Conservation (phyloP, 2,329 filamentous ascomycete genomes). For the Alternaria metachromatica region DNA sequence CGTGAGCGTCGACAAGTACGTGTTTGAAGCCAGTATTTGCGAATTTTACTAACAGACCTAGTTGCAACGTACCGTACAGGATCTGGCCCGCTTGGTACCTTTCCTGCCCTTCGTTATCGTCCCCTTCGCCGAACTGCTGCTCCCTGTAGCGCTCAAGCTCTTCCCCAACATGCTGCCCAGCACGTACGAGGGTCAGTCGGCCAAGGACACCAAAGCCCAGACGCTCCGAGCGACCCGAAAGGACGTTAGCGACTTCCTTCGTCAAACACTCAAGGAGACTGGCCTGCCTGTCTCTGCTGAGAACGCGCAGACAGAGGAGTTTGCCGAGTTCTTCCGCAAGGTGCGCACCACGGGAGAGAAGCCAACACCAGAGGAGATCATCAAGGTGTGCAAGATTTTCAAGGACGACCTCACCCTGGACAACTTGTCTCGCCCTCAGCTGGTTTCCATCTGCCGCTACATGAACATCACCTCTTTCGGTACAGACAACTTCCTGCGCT, state of each 20-base stretch:
- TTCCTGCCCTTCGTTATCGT: slow-evolving; percentile 98
- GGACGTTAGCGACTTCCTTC: slow-evolving; percentile 90
- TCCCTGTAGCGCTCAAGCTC: slow-evolving; percentile 88
- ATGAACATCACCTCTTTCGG: slow-evolving; percentile 98
- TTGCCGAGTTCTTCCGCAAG: slow-evolving; percentile 96
- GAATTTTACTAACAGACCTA: slow-evolving; percentile 37
- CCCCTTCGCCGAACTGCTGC: slow-evolving; percentile 90
- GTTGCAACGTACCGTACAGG: slow-evolving; percentile 90
- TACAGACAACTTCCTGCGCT: slow-evolving; percentile 96
- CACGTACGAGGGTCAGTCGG: slow-evolving; percentile 92
- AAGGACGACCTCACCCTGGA: slow-evolving; percentile 96
- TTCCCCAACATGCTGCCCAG: slow-evolving; percentile 98
- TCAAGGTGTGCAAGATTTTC: slow-evolving; percentile 99
- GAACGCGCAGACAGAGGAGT: slow-evolving; percentile 90
- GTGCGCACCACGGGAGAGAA: slow-evolving; percentile 84
- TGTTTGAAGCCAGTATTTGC: neutral
- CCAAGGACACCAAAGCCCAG: slow-evolving; percentile 86
- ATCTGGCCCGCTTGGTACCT: slow-evolving; percentile 88
- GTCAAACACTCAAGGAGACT: slow-evolving; percentile 88
- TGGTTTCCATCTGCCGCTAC: slow-evolving; percentile 97
- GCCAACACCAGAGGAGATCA: slow-evolving; percentile 87
- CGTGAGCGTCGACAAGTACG: slow-evolving; percentile 84
- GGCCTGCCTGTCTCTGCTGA: slow-evolving; percentile 84
- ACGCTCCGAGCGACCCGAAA: slow-evolving; percentile 84
- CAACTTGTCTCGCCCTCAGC: slow-evolving; percentile 92